Evolutionary conservation across 108 stramenopile genomes (phyloP), one percentile per base, ranked within the genome.

Genomic region (Nitzschia palea): DNA sequence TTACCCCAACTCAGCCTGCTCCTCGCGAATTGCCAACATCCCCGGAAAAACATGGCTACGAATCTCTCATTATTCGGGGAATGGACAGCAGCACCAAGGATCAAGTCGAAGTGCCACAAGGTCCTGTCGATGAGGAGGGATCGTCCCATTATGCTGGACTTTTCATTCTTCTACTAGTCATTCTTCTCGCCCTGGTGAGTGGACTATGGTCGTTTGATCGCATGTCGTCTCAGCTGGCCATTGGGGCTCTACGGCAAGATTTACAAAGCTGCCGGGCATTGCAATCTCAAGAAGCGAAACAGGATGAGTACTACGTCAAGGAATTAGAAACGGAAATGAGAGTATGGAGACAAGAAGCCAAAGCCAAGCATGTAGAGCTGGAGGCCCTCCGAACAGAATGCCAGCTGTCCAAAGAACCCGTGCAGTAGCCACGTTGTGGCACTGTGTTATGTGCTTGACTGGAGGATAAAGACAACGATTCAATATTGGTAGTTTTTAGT

Each of bases 301-400:
- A 34, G 25, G 59, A 60, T 17, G 59, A 60, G 9, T 60, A 60
- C 37, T 60, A 60, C 22, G 31, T 60, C 2, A 25, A 60, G 9
- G 59, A 60, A 26, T 32, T 60, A 18, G 59, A 60, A 25, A 60
- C 59, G 1, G 40, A 43, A 25, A 23, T 60, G 20, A 15, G 59
- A 26, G 59, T 20, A 6, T 60, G 59, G 59, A 60, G 27, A 9
- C 59, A 60, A 25, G 20, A 25, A 9, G 59, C 59, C 27, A 37
- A 40, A 23, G 36, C 59, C 40, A 60, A 60, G 40, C 40, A 43
- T 22, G 36, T 43, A 2, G 59, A 60, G 40, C 23, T 60, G 5
- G 40, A 43, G 25, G 31, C 59, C 15, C 59, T 60, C 2, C 59
- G 40, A 20, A 43, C 18, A 12, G 40, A 40, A 2, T 60, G 59